These are phyloP conservation scores for Pecoramyces ruminantium DNA, from an alignment of 192 early-diverging fungal species.

Conservation along the genomic window DNA sequence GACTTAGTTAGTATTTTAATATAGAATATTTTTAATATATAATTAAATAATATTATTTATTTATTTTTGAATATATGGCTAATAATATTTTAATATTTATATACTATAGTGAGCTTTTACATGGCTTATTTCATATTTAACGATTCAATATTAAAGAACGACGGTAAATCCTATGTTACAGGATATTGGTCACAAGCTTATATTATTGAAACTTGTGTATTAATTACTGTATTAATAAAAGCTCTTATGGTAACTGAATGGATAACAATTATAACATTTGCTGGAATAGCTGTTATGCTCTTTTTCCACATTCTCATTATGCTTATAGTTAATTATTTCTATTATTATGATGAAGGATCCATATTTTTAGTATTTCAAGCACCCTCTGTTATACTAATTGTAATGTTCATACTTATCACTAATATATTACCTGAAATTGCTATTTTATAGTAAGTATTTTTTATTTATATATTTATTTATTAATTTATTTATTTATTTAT, in stretches of 20 bases:
- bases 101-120: neutral
- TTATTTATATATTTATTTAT: neutral
- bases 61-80: too few species aligned
- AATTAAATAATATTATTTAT: too few species aligned
- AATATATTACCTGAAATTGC: neutral
- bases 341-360: neutral
- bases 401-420: neutral
- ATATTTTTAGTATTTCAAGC: neutral
- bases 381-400: neutral
- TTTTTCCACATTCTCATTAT: neutral
- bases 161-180: neutral
- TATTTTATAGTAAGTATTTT: neutral
- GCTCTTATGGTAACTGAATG: slow-evolving; percentile 12
- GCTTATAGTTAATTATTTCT: neutral
- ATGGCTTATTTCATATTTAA: neutral
- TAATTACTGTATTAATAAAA: slow-evolving; percentile 19
- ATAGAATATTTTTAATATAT: too few species aligned
- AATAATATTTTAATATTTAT: too few species aligned
- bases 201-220: slow-evolving; percentile 19
- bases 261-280: neutral
- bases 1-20: neutral
- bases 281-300: neutral
- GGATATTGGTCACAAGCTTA: slow-evolving; percentile 26
- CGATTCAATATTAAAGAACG: neutral
- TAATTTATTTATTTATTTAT: neutral